Conservation (phyloP, 2,329 filamentous ascomycete genomes). For the Amauroascus niger region DNA sequence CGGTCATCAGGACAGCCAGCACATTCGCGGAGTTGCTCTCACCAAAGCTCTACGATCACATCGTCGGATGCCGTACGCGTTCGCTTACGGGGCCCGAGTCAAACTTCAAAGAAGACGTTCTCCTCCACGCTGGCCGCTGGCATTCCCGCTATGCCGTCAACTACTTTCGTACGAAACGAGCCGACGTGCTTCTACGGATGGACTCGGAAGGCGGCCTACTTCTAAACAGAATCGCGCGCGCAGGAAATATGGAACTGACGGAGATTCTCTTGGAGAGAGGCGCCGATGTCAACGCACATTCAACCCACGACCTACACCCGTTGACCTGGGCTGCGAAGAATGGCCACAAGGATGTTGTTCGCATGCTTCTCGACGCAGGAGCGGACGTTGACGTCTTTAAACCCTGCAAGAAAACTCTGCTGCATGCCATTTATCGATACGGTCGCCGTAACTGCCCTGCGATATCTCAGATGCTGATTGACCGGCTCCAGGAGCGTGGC, state of each 20-base stretch:
- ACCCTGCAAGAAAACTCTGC: background rate
- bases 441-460: background rate
- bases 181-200: background rate
- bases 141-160: conserved; percentile 4
- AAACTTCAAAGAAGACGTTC: background rate
- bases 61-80: background rate
- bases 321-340: conserved; percentile 18
- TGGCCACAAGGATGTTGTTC: conserved; percentile 21
- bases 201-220: background rate
- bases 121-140: conserved; percentile 4
- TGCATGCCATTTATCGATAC: conserved; percentile 4
- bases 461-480: conserved; percentile 7
- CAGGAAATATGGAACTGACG: background rate
- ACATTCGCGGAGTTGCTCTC: conserved; percentile 1
- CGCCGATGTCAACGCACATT: conserved; percentile 3
- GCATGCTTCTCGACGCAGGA: conserved; percentile 20
- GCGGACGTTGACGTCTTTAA: conserved; percentile 21
- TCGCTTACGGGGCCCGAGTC: background rate
- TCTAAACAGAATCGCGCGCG: conserved; percentile 1
- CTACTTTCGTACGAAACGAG: conserved; percentile 7
- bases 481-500: background rate
- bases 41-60: conserved; percentile 3
- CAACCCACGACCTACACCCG: background rate
- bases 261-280: conserved; percentile 6
- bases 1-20: conserved; percentile 3